phyloP scores from a whole-genome alignment of 2,329 filamentous ascomycete genomes.

The Sporothrix globosa region DNA sequence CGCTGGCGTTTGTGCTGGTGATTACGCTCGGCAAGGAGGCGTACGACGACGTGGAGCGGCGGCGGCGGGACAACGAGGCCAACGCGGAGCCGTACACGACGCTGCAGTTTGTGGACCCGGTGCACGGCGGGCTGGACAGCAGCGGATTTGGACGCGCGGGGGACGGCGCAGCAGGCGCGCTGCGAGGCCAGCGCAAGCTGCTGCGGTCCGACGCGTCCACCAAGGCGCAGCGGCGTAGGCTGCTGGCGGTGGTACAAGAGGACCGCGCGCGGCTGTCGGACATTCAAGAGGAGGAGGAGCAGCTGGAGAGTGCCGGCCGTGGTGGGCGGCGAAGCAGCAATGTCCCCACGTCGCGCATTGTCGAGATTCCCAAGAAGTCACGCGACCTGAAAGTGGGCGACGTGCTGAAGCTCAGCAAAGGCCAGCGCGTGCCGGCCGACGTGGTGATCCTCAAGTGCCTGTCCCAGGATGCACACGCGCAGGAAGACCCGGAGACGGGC shows the following conservation, averaged over 20 bases:
- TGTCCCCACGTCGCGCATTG: conserved; percentile 55
- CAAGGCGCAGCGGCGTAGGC: conserved; percentile 46
- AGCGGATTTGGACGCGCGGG: background rate
- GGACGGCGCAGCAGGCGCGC: conserved; percentile 28
- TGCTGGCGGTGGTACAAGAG: conserved; percentile 36
- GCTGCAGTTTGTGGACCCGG: conserved; percentile 68
- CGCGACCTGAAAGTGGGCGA: conserved; percentile 91
- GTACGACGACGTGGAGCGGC: conserved; percentile 84
- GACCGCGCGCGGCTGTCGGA: conserved; percentile 59
- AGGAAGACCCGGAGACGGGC: conserved; percentile 38
- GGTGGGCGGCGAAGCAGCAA: background rate
- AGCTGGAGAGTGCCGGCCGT: conserved; percentile 49
- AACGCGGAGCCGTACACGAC: conserved; percentile 89
- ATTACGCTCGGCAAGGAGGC: conserved; percentile 97
- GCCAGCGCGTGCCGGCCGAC: conserved; percentile 91
- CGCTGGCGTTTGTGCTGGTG: conserved; percentile 84
- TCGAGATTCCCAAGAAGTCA: conserved; percentile 78
- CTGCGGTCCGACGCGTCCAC: conserved; percentile 52
- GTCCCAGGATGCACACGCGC: conserved; percentile 42
- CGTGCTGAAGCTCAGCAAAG: conserved; percentile 88
- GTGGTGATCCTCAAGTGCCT: conserved; percentile 85
- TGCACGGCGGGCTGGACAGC: conserved; percentile 37
- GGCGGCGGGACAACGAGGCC: conserved; percentile 86
- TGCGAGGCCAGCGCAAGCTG: conserved; percentile 45
- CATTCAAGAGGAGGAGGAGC: conserved; percentile 70